These are phyloP conservation scores for Colletotrichum aenigma DNA, from an alignment of 2,329 filamentous ascomycete species.

Conservation along the genomic window DNA sequence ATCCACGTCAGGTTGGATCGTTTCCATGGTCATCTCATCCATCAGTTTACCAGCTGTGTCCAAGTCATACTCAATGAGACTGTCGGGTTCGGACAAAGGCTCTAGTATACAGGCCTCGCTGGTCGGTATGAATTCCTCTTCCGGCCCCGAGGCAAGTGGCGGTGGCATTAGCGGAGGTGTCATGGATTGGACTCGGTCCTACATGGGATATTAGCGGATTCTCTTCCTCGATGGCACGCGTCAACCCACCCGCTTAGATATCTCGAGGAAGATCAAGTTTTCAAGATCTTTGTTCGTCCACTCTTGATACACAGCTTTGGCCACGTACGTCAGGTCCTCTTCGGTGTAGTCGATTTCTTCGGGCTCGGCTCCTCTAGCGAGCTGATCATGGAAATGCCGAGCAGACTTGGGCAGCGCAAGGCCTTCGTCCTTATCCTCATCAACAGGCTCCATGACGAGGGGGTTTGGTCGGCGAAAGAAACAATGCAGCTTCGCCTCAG, in stretches of 20 bases:
- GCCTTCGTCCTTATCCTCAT: slow-evolving; percentile 15
- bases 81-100: slow-evolving; percentile 33
- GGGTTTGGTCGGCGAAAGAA: slow-evolving; percentile 1
- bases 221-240: not conserved
- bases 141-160: not conserved
- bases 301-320: not conserved
- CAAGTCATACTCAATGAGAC: slow-evolving; percentile 15
- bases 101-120: slow-evolving; percentile 26
- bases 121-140: slow-evolving; percentile 25
- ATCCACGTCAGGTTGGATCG: not conserved
- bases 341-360: slow-evolving; percentile 3
- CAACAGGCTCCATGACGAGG: slow-evolving; percentile 11
- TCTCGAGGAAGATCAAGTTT: not conserved
- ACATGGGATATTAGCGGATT: not conserved
- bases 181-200: not conserved
- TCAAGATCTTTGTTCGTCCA: not conserved
- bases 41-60: slow-evolving; percentile 5
- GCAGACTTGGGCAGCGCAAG: slow-evolving; percentile 5
- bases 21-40: not conserved
- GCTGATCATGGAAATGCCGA: slow-evolving; percentile 1
- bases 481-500: not conserved
- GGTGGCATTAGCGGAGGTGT: not conserved
- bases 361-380: not conserved
- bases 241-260: not conserved
- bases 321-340: not conserved